phyloP scores from a whole-genome alignment of 1,139 yeast species.

The Blastobotrys malaysiensis region DNA sequence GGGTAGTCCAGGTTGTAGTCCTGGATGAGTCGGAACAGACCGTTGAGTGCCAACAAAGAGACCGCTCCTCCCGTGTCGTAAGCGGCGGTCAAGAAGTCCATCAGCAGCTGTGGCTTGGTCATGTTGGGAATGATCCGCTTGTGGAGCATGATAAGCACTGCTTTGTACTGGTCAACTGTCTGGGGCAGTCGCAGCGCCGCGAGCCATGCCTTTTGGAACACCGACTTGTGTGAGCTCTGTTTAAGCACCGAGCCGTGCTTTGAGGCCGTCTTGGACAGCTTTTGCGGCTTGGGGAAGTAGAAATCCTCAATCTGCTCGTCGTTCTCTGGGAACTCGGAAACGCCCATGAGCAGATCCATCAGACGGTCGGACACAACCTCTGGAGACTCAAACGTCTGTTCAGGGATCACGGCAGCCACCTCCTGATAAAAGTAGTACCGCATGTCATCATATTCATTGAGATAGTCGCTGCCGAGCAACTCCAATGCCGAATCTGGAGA shows the following conservation, averaged over 20 bases:
- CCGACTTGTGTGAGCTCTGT: conserved; percentile 51
- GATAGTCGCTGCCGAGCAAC: conserved; percentile 56
- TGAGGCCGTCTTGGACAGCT: conserved; percentile 42
- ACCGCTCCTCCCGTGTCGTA: conserved; percentile 65
- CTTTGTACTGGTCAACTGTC: conserved; percentile 55
- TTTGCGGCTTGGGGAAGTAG: conserved; percentile 36
- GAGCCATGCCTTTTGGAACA: conserved; percentile 68
- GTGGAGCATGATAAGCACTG: conserved; percentile 65
- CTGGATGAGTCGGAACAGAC: conserved; percentile 81
- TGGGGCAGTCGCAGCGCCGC: conserved; percentile 48
- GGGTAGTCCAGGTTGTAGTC: conserved; percentile 86
- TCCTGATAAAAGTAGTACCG: conserved; percentile 29
- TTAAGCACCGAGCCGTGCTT: conserved; percentile 42
- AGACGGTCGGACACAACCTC: conserved; percentile 12
- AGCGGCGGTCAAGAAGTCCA: conserved; percentile 92
- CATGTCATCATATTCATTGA: conserved; percentile 39
- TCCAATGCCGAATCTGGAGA: conserved; percentile 46
- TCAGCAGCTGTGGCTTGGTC: conserved; percentile 71
- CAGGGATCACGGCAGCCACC: conserved; percentile 14
- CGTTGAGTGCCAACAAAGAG: conserved; percentile 79
- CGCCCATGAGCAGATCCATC: conserved; percentile 11
- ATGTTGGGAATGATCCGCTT: conserved; percentile 78
- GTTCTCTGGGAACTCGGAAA: conserved; percentile 22
- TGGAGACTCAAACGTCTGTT: conserved; percentile 5
- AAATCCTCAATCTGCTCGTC: conserved; percentile 29